Evolutionary conservation across 192 early-diverging fungal species (phyloP).

Genomic region (Coemansia sp.): DNA sequence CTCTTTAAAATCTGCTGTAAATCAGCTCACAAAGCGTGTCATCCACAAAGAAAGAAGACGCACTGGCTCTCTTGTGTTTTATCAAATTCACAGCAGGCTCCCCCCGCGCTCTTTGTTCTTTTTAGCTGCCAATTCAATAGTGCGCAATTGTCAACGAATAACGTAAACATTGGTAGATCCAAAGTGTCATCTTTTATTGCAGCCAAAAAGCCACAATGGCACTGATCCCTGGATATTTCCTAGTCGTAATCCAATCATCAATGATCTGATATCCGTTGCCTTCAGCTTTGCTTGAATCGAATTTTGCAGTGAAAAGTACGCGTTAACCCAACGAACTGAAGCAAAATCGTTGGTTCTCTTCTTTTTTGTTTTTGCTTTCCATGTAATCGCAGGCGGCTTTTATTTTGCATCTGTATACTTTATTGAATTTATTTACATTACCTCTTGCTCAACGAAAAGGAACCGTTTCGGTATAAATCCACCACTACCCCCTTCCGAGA

Average conservation of each 20-base stretch:
- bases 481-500: too few relatives aligned
- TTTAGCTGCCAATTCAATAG: too few relatives aligned
- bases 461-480: background rate
- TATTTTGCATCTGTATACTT: background rate
- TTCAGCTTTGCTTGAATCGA: background rate
- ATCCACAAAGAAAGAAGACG: background rate
- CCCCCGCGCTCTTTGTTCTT: background rate
- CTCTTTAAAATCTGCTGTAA: background rate
- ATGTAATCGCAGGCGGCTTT: background rate
- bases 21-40: background rate
- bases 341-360: background rate
- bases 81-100: background rate
- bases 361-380: background rate
- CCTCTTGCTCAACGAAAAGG: too few relatives aligned
- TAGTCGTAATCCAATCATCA: background rate
- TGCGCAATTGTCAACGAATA: too few relatives aligned
- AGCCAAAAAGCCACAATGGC: background rate
- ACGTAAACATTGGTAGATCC: background rate
- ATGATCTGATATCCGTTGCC: background rate
- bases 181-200: background rate
- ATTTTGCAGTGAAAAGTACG: background rate
- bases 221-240: background rate
- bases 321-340: too few relatives aligned
- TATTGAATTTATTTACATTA: slow-evolving; percentile 1
- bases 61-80: too few relatives aligned